These are phyloP conservation scores for Inga laurina DNA, from an alignment of 306 rosid genomes.

Conservation along the genomic window DNA sequence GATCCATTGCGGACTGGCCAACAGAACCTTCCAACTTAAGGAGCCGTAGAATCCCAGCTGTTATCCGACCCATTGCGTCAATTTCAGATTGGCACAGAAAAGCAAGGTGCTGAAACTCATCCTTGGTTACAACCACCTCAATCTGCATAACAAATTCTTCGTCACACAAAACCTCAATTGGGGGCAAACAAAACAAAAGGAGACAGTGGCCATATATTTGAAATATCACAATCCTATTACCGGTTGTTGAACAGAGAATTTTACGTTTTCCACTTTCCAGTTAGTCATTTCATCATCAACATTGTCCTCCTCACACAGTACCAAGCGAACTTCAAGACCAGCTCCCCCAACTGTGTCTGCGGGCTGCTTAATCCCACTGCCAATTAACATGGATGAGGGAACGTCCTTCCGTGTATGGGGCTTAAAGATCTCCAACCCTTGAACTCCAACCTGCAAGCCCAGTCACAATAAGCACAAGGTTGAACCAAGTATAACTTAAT, in stretches of 20 bases:
- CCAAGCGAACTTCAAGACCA: constrained; percentile 59
- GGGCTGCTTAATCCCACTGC: constrained; percentile 57
- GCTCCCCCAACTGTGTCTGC: constrained; percentile 58
- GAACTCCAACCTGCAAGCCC: constrained; percentile 69
- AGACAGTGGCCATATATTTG: constrained; percentile 20
- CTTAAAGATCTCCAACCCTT: constrained; percentile 77
- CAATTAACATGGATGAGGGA: constrained; percentile 33
- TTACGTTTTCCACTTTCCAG: constrained; percentile 83
- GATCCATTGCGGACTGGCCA: constrained; percentile 80
- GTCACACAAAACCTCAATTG: constrained; percentile 27
- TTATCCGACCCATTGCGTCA: constrained; percentile 88
- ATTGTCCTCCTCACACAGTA: constrained; percentile 56
- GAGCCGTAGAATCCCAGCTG: constrained; percentile 75
- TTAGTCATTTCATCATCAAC: constrained; percentile 56
- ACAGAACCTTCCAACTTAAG: constrained; percentile 88
- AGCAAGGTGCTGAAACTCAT: constrained; percentile 79
- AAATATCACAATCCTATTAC: constrained; percentile 46
- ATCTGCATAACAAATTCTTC: constrained; percentile 50
- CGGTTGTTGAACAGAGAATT: constrained; percentile 72
- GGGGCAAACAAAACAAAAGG: background rate
- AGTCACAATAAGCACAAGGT: constrained; percentile 15
- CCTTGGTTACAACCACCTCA: constrained; percentile 80
- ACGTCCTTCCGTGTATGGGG: constrained; percentile 54
- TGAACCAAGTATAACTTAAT: constrained; percentile 6
- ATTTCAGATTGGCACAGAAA: constrained; percentile 86